A percentile compares a stretch with the other conserved stretches of the same genome.
Conservation (phyloP, 805 yeast genomes). For the Candida boidinii region DNA sequence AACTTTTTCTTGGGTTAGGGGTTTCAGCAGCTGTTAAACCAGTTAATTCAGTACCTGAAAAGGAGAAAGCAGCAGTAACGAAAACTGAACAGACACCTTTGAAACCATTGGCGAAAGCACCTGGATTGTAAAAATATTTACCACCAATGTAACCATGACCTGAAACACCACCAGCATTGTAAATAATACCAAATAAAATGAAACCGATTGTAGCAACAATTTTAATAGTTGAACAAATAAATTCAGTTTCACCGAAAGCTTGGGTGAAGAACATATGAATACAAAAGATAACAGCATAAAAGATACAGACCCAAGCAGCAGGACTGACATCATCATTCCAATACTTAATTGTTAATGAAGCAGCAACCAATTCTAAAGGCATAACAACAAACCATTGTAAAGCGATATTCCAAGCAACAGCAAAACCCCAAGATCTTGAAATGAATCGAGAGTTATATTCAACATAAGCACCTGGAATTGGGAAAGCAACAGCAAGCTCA, state of each 20-base stretch:
- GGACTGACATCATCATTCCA: constrained; percentile 47
- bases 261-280: constrained; percentile 46
- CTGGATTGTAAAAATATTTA: constrained; percentile 44
- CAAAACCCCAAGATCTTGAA: constrained; percentile 49
- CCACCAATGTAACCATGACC: constrained; percentile 36
- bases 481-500: constrained; percentile 44
- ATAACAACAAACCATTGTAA: constrained; percentile 48
- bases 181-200: constrained; percentile 36
- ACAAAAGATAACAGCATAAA: constrained; percentile 36
- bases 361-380: constrained; percentile 55
- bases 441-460: constrained; percentile 35
- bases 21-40: constrained; percentile 72
- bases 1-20: constrained; percentile 49
- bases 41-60: constrained; percentile 45
- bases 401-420: constrained; percentile 45
- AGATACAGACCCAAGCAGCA: constrained; percentile 54
- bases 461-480: constrained; percentile 45
- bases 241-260: constrained; percentile 52
- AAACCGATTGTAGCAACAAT: constrained; percentile 40
- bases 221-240: constrained; percentile 37
- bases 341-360: constrained; percentile 46
- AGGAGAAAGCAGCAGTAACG: constrained; percentile 43
- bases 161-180: constrained; percentile 49
- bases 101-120: constrained; percentile 44
- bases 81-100: constrained; percentile 42